Percentiles rank a stretch among this genome's conserved stretches.
phyloP scores from a whole-genome alignment of 2,329 filamentous ascomycete species.

The Ophiobolus disseminans region DNA sequence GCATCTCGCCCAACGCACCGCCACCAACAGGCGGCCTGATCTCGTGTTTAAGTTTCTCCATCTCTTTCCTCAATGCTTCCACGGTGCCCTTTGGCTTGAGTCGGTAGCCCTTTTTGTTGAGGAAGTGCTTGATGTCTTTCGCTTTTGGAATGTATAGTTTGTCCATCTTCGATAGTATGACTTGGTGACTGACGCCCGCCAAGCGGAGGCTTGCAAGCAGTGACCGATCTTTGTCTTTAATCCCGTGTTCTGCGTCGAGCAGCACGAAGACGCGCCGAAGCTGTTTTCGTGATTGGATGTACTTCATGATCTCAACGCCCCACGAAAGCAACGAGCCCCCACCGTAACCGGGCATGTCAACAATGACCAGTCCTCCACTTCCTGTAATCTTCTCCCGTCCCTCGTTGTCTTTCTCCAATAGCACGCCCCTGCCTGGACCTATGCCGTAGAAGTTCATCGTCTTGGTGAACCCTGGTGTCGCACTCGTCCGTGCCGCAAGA shows the following conservation, averaged over 20 bases:
- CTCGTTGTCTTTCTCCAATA: conserved; percentile 23
- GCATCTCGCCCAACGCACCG: conserved; percentile 63
- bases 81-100: conserved; percentile 45
- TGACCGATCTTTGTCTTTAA: conserved; percentile 66
- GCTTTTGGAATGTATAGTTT: conserved; percentile 38
- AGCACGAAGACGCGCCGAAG: conserved; percentile 69
- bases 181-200: conserved; percentile 67
- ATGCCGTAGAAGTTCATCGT: conserved; percentile 72
- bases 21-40: conserved; percentile 42
- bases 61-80: conserved; percentile 52
- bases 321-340: conserved; percentile 66
- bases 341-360: conserved; percentile 77
- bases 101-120: conserved; percentile 17
- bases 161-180: conserved; percentile 72
- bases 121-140: conserved; percentile 21
- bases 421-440: conserved; percentile 45
- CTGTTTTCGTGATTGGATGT: conserved; percentile 67
- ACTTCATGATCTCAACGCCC: conserved; percentile 73
- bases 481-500: conserved; percentile 56
- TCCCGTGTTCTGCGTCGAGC: conserved; percentile 67
- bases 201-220: conserved; percentile 64
- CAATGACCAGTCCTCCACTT: conserved; percentile 60
- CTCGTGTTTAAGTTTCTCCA: conserved; percentile 47
- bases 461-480: conserved; percentile 66
- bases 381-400: conserved; percentile 45